A percentile compares a stretch with the other conserved stretches of the same genome.
Evolutionary conservation across 176 grass and related monocot genomes (phyloP).

Genomic region (Oryza glaberrima): DNA sequence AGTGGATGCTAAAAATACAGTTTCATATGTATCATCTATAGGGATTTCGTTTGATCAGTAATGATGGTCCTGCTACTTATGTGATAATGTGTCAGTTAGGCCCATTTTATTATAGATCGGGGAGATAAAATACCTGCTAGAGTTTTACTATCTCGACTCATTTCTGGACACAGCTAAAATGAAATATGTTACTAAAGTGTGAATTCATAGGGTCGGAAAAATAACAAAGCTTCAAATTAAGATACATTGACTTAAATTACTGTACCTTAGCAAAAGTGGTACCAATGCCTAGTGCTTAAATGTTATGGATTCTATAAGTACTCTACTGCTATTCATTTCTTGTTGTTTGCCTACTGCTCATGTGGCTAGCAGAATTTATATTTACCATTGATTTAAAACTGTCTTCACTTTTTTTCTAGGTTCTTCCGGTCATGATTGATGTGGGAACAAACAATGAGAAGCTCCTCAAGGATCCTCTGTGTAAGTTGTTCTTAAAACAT

Average conservation of each 20-base stretch:
- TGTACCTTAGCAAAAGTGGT: too few relatives aligned
- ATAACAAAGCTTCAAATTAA: background rate
- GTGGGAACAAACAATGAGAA: conserved; percentile 98
- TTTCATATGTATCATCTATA: conserved; percentile 25
- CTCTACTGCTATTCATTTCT: conserved; percentile 10
- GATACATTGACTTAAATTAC: background rate
- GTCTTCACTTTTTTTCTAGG: conserved; percentile 50
- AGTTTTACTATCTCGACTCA: background rate
- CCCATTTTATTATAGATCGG: conserved; percentile 10
- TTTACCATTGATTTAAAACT: conserved; percentile 30
- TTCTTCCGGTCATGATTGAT: conserved; percentile 99
- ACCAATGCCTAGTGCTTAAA: too few relatives aligned
- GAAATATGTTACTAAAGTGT: conserved; percentile 15
- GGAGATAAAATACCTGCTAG: conserved; percentile 7
- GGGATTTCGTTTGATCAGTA: background rate
- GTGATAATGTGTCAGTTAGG: background rate
- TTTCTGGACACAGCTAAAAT: background rate
- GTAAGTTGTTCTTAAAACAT: conserved; percentile 67
- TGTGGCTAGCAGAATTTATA: background rate
- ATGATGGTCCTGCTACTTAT: conserved; percentile 3
- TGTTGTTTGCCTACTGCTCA: background rate
- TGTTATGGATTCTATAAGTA: conserved; percentile 23
- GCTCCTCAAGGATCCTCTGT: conserved; percentile 89
- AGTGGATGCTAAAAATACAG: background rate
- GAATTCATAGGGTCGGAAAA: conserved; percentile 1